Percentiles rank a stretch among this genome's conserved stretches.
These are phyloP conservation scores for Periglandula ipomoeae DNA, from an alignment of 2,329 filamentous ascomycete genomes.

Conservation along the genomic window DNA sequence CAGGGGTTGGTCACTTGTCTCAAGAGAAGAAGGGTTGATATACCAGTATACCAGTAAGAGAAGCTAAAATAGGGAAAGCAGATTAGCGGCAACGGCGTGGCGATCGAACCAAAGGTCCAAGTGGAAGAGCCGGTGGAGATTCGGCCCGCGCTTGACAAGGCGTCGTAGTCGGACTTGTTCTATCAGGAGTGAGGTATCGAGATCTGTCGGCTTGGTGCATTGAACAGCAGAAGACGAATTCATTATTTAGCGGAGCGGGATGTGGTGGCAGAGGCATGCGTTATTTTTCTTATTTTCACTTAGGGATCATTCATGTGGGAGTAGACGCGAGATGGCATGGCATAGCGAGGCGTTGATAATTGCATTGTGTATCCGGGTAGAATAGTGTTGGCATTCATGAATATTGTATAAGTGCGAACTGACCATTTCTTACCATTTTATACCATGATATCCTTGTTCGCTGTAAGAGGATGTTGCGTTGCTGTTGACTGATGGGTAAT, in stretches of 20 bases:
- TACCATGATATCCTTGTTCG: too few relatives aligned
- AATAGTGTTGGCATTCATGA: not conserved
- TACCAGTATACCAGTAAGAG: slow-evolving; percentile 29
- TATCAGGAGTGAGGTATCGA: not conserved
- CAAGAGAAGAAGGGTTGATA: slow-evolving; percentile 16
- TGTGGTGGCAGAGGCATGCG: too few relatives aligned
- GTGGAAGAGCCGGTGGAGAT: slow-evolving; percentile 20
- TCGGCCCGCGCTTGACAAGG: slow-evolving; percentile 8
- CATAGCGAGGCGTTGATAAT: slow-evolving; percentile 27
- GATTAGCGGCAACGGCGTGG: slow-evolving; percentile 8
- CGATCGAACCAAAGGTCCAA: slow-evolving; percentile 8
- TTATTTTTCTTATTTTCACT: too few relatives aligned
- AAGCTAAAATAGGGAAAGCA: slow-evolving; percentile 20
- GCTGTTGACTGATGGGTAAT: too few relatives aligned
- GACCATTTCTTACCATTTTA: not conserved
- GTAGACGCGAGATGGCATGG: slow-evolving; percentile 3
- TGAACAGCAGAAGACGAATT: too few relatives aligned
- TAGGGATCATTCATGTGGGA: too few relatives aligned
- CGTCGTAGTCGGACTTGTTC: not conserved
- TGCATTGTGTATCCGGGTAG: not conserved
- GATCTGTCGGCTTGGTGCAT: not conserved
- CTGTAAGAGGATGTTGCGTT: too few relatives aligned
- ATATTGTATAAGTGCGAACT: not conserved
- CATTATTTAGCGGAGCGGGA: too few relatives aligned
- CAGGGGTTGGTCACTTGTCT: slow-evolving; percentile 45